Base-by-base conservation (phyloP, 2,329 filamentous ascomycete genomes). In the Talaromyces sp. region DNA sequence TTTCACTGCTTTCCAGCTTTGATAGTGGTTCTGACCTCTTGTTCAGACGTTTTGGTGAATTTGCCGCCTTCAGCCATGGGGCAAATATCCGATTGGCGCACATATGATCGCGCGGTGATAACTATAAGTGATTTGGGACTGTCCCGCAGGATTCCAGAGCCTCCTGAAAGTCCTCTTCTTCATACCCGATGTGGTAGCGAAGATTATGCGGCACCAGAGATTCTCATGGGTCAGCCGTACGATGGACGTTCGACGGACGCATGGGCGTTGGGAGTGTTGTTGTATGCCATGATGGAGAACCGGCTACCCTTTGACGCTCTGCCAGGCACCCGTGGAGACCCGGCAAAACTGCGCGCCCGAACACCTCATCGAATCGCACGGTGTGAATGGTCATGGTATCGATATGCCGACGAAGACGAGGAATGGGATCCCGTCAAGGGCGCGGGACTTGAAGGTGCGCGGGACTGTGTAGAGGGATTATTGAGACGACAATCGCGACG, bases 131-230 rank as follows among this genome's bases (percentile, higher is more conserved):
- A 99, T 75, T 84, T 99, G 13, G 95, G 95, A 14, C 87, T 99
- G 13, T 96, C 93, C 3, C 87, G 94, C 63, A 89, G 90, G 41
- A 91, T 98, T 45, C 87, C 92, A 16, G 78, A 83, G 65, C 85
- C 85, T 0, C 87, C 87, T 0, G 89, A 92, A 67, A 92, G 92
- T 61, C 92, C 96, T 69, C 89, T 94, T 67, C 85, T 99, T n/a
- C 91, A 91, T 67, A 98, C 94, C 1, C 87, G 95, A 10, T 99
- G 95, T 76, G 95, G 95, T 37, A 96, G 91, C 47, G 95, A 98
- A 78, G 95, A 99, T 78, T 99, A 99, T 75, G 94, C 94, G 1
- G 94, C 95, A 0, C 95, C 95, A 0, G 95, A 99, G 76, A 93
- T 99, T 54, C 89, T 99, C 62, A 92, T 99, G 83, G 94, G 94